phyloP scores from a whole-genome alignment of 305 asterid species.

The Fraxinus albicans region DNA sequence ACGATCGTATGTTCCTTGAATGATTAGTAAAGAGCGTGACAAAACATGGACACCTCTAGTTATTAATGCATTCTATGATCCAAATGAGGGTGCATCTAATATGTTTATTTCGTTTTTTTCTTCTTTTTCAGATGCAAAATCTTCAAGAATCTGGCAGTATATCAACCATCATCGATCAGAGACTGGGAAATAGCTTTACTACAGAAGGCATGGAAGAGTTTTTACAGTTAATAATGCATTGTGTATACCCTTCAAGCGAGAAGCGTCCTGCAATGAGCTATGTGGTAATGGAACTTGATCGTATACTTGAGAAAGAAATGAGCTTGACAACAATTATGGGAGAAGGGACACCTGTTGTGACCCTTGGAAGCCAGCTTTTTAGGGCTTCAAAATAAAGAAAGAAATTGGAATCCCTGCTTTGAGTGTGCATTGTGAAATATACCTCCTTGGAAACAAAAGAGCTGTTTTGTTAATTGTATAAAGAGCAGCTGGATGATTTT shows the following conservation, averaged over 20 bases:
- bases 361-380: slow-evolving; percentile 85
- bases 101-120: not conserved
- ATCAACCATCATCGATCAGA: slow-evolving; percentile 57
- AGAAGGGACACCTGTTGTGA: slow-evolving; percentile 86
- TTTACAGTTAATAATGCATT: slow-evolving; percentile 50
- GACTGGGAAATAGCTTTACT: slow-evolving; percentile 78
- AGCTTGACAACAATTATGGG: slow-evolving; percentile 89
- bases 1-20: not conserved
- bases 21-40: too few species aligned
- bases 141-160: slow-evolving; percentile 56
- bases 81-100: too few species aligned
- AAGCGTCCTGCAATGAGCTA: slow-evolving; percentile 68
- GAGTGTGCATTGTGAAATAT: slow-evolving; percentile 33
- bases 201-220: slow-evolving; percentile 84
- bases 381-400: slow-evolving; percentile 53
- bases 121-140: slow-evolving; percentile 57
- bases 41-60: too few species aligned
- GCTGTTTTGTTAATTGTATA: slow-evolving; percentile 66
- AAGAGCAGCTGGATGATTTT: slow-evolving; percentile 56
- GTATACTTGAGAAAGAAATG: slow-evolving; percentile 85
- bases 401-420: slow-evolving; percentile 9
- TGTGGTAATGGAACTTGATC: slow-evolving; percentile 68
- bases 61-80: not conserved
- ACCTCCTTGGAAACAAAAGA: slow-evolving; percentile 27
- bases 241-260: slow-evolving; percentile 71